Conservation (phyloP, 2,329 filamentous ascomycete genomes). For the Elsinoe australis region DNA sequence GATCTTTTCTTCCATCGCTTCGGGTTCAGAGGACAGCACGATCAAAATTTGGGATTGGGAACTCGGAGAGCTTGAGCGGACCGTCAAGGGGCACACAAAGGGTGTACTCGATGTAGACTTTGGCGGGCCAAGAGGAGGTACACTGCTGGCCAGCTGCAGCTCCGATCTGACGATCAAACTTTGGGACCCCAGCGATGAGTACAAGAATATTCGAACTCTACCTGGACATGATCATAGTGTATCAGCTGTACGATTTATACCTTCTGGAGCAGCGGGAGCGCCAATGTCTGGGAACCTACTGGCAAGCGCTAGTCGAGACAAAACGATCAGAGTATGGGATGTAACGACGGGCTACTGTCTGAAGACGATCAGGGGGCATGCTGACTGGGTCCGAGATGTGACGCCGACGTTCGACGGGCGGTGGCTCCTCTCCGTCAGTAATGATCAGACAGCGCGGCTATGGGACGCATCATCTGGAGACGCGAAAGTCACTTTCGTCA, state of each 20-base stretch:
- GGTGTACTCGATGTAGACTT: constrained; percentile 84
- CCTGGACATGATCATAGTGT: constrained; percentile 90
- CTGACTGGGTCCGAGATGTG: constrained; percentile 87
- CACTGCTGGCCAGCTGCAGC: constrained; percentile 73
- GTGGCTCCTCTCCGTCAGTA: constrained; percentile 73
- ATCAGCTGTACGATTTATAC: constrained; percentile 79
- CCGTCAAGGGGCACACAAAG: constrained; percentile 86
- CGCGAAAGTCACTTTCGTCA: constrained; percentile 68
- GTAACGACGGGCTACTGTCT: constrained; percentile 88
- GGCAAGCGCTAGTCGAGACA: constrained; percentile 78
- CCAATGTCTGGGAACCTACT: constrained; percentile 76
- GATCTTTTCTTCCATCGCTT: constrained; percentile 80
- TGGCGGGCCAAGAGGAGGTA: constrained; percentile 73
- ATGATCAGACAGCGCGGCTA: constrained; percentile 71
- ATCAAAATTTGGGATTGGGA: constrained; percentile 99
- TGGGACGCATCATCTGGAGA: constrained; percentile 78
- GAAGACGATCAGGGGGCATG: constrained; percentile 78
- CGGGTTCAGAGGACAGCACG: constrained; percentile 82
- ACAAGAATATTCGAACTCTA: constrained; percentile 89
- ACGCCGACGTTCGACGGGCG: constrained; percentile 73
- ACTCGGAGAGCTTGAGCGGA: constrained; percentile 79
- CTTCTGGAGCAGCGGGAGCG: constrained; percentile 68
- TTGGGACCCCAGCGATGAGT: constrained; percentile 87
- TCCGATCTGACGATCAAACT: constrained; percentile 90
- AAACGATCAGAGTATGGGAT: constrained; percentile 83